phyloP scores from a whole-genome alignment of 192 early-diverging fungal genomes.

The Backusella psychrophila region DNA sequence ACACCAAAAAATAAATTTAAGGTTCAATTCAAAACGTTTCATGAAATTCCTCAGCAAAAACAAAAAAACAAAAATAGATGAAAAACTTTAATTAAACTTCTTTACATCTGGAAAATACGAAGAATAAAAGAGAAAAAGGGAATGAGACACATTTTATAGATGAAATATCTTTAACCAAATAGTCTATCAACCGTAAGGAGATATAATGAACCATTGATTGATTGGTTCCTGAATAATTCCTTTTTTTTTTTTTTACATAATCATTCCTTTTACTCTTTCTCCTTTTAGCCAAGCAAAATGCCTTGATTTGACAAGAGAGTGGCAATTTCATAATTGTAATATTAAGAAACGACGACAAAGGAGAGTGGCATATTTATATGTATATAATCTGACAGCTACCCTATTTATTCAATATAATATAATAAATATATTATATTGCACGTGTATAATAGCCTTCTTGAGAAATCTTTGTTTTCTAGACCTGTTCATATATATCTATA shows the following conservation, averaged over 20 bases:
- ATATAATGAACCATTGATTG: neutral
- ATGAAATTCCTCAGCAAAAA: neutral
- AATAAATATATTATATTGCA: neutral
- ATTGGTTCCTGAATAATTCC: conserved; percentile 6
- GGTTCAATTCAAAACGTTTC: neutral
- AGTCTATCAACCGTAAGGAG: neutral
- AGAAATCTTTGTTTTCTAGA: neutral
- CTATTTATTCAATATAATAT: neutral
- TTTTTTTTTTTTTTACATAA: neutral
- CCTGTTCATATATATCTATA: neutral
- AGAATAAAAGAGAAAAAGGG: neutral
- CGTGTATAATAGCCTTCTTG: neutral
- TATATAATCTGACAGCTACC: neutral
- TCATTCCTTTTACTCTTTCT: neutral
- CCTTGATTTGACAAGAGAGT: neutral
- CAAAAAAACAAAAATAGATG: neutral
- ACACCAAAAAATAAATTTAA: neutral
- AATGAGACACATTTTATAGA: neutral
- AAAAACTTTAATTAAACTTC: conserved; percentile 1
- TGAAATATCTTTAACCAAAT: neutral
- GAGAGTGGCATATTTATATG: neutral
- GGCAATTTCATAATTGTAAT: neutral
- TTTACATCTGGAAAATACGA: neutral
- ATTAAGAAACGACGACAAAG: neutral
- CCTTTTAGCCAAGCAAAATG: neutral